Base-by-base conservation (phyloP, 1,284 basidiomycete species). In the Pterulicium gracile region DNA sequence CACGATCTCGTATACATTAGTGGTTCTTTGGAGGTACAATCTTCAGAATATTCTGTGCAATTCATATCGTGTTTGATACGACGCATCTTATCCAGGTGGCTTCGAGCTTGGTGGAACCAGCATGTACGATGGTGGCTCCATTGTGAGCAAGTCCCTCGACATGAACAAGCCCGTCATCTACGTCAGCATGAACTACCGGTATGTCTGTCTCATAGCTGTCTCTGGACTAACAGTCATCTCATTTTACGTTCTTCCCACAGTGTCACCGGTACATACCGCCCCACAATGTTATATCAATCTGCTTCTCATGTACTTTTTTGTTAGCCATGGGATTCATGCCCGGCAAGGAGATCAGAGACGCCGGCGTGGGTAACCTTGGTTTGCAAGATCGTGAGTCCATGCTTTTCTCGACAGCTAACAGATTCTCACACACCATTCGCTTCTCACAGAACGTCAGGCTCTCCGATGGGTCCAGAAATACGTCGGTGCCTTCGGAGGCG, bases 381-480 rank as follows among this genome's bases (percentile, higher is more conserved):
- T 57, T 73, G 2, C 60, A 64, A 51, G 66, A 68, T 52, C 66
- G 65, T 67, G 49, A 50, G 61, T 52, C 27, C 24, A 48, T 41
- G n/a, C 13, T 24, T 48, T 24, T 17, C 10, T 27, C 18, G 15
- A 14, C 18, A 12, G 15, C 12, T 43, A 13, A 44, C 4, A 27
- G 10, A 24, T 36, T 10, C 12, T 48, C 14, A 17, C 15, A 44
- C 43, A 7, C 24, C 14, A 24, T 14, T 47, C 42, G 18, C 12
- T 21, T 43, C 44, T 46, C 4, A n/a, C 41, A 78, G 75, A 78
- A 55, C 69, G 72, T 5, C 56, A 67, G 27, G 79, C 79, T 0
- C 58, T 88, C 13, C 58, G 75, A 48, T 87, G 82, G 82, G 62
- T 84, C 0, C 74, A 81, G 51, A 68, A 76, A 54, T 79, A 85